Evolutionary conservation across 129 eudicot species (phyloP), one percentile per base, ranked within the genome.

Genomic region (Lactuca sativa): DNA sequence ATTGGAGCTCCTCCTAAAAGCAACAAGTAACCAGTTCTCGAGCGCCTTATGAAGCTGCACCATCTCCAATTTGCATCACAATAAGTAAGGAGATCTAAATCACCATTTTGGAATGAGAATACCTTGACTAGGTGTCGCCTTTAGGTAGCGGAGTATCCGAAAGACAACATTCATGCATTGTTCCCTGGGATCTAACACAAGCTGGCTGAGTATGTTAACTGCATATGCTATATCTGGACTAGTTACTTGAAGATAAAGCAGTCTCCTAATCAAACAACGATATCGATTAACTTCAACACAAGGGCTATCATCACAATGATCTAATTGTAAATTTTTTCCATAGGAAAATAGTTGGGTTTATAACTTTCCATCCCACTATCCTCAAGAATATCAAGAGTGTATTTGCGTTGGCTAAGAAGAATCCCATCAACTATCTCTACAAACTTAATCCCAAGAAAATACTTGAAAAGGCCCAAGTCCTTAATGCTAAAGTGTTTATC

Each of bases 1-100:
- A 59, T 59, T 30, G 65, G 65, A 7, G 65, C 65, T 3, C 65
- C 65, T 4, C 43, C 65, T 2, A 59, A 37, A 2, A 34, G 38
- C 2, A 59, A 7, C 7, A 59, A 5, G 16, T 59, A 59, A 4
- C 65, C 65, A 6, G 65, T 10, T 30, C 65, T 16, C 2, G 65
- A 59, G 5, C 65, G 40, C 9, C 65, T 37, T 13, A 37, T 59
- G 9, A 12, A 30, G 7, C 15, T n/a, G 13, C 65, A 59, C 4
- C 65, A 44, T 4, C 14, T 1, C 65, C 65, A 59, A 31, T 59
- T 37, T 25, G 44, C n/a, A 59, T 59, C 65, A 34, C 43, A 59
- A 14, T 59, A 59, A 30, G 65, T 37, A 9, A 4, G 25, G 15
- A 59, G 43, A 5, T 59, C 13, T 1, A 4, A 34, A 25, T 38